Conservation (phyloP, 2,329 filamentous ascomycete species). For the Fusarium floridanum region DNA sequence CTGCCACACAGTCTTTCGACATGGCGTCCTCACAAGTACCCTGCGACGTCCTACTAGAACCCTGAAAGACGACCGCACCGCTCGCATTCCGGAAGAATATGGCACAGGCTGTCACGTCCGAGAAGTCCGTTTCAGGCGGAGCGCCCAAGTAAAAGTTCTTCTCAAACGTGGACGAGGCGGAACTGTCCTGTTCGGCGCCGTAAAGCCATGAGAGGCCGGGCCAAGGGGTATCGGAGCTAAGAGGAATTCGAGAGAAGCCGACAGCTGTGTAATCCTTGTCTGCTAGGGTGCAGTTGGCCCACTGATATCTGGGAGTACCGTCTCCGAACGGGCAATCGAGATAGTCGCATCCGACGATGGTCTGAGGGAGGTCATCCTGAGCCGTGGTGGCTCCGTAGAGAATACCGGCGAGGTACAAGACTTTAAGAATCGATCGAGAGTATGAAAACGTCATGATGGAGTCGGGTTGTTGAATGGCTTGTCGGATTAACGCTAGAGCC, state of each 20-base stretch:
- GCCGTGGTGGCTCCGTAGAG: background rate
- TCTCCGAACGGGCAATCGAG: constrained; percentile 10
- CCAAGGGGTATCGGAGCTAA: background rate
- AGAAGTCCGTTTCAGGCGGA: background rate
- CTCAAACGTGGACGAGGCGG: background rate
- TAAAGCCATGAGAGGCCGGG: constrained; percentile 22
- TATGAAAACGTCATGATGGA: background rate
- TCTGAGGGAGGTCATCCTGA: background rate
- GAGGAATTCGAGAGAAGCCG: constrained; percentile 16
- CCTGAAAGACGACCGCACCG: background rate
- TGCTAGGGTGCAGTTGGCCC: constrained; percentile 13
- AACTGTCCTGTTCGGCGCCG: background rate
- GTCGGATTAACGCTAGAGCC: background rate
- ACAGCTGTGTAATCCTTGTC: constrained; percentile 6
- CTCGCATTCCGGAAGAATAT: constrained; percentile 18
- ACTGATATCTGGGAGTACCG: background rate
- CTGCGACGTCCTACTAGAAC: background rate
- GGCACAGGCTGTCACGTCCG: constrained; percentile 9
- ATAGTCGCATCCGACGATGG: constrained; percentile 20
- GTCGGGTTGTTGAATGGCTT: background rate
- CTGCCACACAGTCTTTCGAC: constrained; percentile 16
- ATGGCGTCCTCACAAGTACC: constrained; percentile 22
- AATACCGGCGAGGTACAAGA: background rate
- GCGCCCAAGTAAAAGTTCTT: constrained; percentile 28
- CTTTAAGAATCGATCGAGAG: background rate